These are phyloP conservation scores for Pyrenopolyporus hunteri DNA, from an alignment of 495 filamentous ascomycete species.

Conservation along the genomic window DNA sequence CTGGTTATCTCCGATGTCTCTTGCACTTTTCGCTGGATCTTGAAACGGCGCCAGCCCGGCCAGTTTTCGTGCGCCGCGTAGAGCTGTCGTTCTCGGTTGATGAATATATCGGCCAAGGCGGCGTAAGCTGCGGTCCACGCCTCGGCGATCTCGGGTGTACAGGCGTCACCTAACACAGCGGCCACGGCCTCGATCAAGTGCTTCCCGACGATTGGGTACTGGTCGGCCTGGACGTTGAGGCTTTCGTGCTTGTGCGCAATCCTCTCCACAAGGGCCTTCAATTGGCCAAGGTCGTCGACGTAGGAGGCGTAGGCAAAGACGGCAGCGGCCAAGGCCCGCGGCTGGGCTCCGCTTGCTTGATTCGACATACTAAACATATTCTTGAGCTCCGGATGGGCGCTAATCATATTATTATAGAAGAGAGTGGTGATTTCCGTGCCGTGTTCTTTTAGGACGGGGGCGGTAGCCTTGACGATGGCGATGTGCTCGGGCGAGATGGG, in stretches of 20 bases:
- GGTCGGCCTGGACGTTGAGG: slow-evolving; percentile 68
- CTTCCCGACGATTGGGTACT: slow-evolving; percentile 72
- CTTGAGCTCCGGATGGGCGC: slow-evolving; percentile 64
- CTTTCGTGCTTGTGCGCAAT: slow-evolving; percentile 80
- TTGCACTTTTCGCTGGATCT: slow-evolving; percentile 63
- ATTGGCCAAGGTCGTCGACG: slow-evolving; percentile 70
- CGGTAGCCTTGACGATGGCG: slow-evolving; percentile 64
- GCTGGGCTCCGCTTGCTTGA: slow-evolving; percentile 68
- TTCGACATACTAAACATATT: slow-evolving; percentile 72
- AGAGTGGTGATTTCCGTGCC: slow-evolving; percentile 67
- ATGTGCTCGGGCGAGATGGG: slow-evolving; percentile 51
- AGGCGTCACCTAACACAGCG: slow-evolving; percentile 67
- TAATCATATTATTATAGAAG: slow-evolving; percentile 74
- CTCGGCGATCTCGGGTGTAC: slow-evolving; percentile 68
- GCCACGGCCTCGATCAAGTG: slow-evolving; percentile 72
- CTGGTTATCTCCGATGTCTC: slow-evolving; percentile 71
- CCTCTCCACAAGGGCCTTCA: slow-evolving; percentile 67
- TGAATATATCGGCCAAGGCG: slow-evolving; percentile 73
- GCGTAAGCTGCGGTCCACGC: slow-evolving; percentile 77
- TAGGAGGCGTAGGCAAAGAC: slow-evolving; percentile 74
- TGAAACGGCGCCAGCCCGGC: slow-evolving; percentile 71
- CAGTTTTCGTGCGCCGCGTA: slow-evolving; percentile 63
- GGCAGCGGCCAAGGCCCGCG: slow-evolving; percentile 66
- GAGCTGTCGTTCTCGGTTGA: slow-evolving; percentile 64
- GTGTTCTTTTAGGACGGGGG: slow-evolving; percentile 67